Conservation (phyloP, 257 asterid species). For the Solanum corneliomulleri region DNA sequence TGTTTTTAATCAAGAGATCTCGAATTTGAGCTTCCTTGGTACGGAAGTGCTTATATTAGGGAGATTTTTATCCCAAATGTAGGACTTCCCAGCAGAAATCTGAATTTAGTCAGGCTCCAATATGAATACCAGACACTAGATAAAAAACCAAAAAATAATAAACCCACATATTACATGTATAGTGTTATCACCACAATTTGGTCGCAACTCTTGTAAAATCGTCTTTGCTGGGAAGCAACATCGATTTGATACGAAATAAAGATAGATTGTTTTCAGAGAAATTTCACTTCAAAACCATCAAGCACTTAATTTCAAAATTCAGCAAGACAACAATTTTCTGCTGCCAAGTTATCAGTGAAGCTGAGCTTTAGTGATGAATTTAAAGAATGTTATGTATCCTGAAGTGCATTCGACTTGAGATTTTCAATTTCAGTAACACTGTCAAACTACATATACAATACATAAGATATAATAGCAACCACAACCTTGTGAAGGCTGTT, state of each 20-base stretch:
- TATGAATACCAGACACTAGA: too few species aligned
- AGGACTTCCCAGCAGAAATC: too few species aligned
- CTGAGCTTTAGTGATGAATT: background rate
- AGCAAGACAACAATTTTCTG: background rate
- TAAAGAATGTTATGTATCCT: background rate
- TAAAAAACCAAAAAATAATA: too few species aligned
- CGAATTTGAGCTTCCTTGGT: too few species aligned
- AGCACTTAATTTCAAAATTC: background rate
- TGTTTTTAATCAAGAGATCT: too few species aligned
- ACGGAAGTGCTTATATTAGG: too few species aligned
- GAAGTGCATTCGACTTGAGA: background rate
- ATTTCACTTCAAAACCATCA: background rate
- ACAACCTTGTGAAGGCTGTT: background rate
- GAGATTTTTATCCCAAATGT: too few species aligned
- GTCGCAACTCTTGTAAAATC: too few species aligned
- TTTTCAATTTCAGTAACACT: background rate
- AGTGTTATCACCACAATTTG: too few species aligned
- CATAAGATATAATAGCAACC: background rate
- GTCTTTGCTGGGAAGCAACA: too few species aligned
- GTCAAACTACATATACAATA: background rate
- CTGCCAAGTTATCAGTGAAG: background rate
- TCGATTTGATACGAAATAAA: background rate
- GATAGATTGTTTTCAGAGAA: background rate
- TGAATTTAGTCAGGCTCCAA: rapidly evolving
- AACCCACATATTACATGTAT: too few species aligned